phyloP scores from a whole-genome alignment of 2,329 filamentous ascomycete species.

The Fusarium anguioides region DNA sequence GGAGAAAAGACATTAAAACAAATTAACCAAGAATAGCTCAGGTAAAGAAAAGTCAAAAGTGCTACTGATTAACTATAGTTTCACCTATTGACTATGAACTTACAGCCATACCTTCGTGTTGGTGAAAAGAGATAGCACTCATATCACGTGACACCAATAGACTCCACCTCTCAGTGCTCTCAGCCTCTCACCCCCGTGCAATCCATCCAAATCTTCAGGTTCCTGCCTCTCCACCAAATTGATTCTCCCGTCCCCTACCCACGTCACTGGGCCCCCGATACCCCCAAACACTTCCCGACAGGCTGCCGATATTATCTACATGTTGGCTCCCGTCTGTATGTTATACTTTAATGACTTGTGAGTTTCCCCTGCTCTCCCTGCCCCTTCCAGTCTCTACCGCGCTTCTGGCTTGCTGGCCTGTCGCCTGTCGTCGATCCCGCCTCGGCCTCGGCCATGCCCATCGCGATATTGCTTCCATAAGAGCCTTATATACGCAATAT shows the following conservation, averaged over 20 bases:
- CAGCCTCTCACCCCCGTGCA: slow-evolving; percentile 41
- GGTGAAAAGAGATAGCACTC: not conserved
- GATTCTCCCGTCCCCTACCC: slow-evolving; percentile 50
- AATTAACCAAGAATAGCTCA: not conserved
- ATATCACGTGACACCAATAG: slow-evolving; percentile 37
- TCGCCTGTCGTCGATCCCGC: slow-evolving; percentile 53
- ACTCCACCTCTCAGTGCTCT: slow-evolving; percentile 25
- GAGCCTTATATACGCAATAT: slow-evolving; percentile 40
- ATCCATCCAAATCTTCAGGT: slow-evolving; percentile 53
- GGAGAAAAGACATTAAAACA: not conserved
- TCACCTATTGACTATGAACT: not conserved
- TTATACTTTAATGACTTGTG: slow-evolving; percentile 63
- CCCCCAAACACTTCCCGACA: slow-evolving; percentile 43
- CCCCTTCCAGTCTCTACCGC: slow-evolving; percentile 42
- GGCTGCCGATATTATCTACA: slow-evolving; percentile 41
- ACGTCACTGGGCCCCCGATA: slow-evolving; percentile 46
- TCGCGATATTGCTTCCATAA: slow-evolving; percentile 51
- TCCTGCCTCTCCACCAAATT: slow-evolving; percentile 50
- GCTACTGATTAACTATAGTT: not conserved
- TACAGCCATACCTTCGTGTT: not conserved
- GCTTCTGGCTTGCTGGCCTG: slow-evolving; percentile 50
- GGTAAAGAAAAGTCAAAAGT: not conserved
- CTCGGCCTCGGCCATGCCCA: slow-evolving; percentile 48
- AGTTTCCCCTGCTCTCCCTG: slow-evolving; percentile 52
- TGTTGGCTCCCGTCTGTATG: slow-evolving; percentile 51